Evolutionary conservation across 2,329 filamentous ascomycete species (phyloP), one percentile per base, ranked within the genome.

Genomic region (Chrysoporthe austroafricana): DNA sequence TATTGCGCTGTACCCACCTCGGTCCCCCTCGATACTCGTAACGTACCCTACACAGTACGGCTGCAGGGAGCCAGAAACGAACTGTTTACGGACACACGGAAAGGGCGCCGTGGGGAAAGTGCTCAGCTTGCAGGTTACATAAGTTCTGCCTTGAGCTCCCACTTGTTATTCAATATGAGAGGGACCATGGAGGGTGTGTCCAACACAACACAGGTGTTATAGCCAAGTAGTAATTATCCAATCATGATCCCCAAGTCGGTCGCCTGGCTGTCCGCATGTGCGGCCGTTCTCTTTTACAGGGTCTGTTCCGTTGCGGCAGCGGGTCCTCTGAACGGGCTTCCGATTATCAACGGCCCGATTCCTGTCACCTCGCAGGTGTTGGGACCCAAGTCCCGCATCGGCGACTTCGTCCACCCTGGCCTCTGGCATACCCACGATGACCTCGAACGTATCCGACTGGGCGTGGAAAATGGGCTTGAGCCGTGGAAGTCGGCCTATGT

Each of bases 371-470:
- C 21, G 8, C 50, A 26, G 32, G 32, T 26, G 21, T 16, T 54
- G 6, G 71, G 70, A 3, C 64, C 66, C 59, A 72, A 73, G 60
- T 58, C 69, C 9, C 63, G 71, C n/a, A 50, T 70, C 34, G 72
- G 71, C 13, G 73, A 76, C 6, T 77, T 77, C 48, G 64, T 75
- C 2, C 76, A 77, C 62, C 75, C 75, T 0, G 76, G 76, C 9
- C 67, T 77, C 7, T 77, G 75, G 75, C 75, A 77, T 66, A 76
- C 75, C 1, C 76, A 77, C 52, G 74, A 76, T 59, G 76, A 77
- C 56, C 64, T 77, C 6, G 76, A 77, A 56, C 70, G 73, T 14
- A 77, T 77, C 42, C 67, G 73, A 42, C 57, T 66, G 8, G 72
- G 72, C n/a, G 74, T 77, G 4, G 36, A 70, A 58, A 50, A 69